Evolutionary conservation across 306 rosid species (phyloP).

Genomic region (Crataegus laevigata): DNA sequence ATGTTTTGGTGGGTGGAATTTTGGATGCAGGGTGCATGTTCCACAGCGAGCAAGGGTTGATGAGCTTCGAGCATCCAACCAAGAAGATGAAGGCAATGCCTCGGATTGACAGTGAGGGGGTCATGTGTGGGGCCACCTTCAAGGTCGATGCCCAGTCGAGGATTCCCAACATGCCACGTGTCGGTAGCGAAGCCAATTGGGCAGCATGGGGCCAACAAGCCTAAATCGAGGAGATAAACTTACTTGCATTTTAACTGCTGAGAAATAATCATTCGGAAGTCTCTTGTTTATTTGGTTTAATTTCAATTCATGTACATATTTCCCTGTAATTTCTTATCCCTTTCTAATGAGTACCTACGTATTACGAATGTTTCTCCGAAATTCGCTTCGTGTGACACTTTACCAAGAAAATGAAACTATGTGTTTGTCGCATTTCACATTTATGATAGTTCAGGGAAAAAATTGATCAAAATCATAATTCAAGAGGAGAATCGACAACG

Average conservation of each 20-base stretch:
- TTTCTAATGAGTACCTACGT: background rate
- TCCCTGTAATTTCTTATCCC: background rate
- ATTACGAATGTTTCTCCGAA: background rate
- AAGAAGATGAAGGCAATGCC: constrained; percentile 95
- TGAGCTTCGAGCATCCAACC: constrained; percentile 80
- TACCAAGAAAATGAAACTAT: background rate
- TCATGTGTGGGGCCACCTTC: constrained; percentile 91
- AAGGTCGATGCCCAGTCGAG: constrained; percentile 73
- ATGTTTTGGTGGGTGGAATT: background rate
- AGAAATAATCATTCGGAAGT: background rate
- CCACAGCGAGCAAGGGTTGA: constrained; percentile 70
- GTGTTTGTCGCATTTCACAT: too few species aligned
- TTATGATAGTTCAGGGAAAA: too few species aligned
- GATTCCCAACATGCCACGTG: constrained; percentile 72
- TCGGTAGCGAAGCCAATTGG: constrained; percentile 97
- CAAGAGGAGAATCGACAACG: too few species aligned
- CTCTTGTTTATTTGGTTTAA: background rate
- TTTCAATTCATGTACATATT: background rate
- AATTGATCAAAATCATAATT: too few species aligned
- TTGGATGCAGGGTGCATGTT: constrained; percentile 75
- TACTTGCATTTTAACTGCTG: background rate
- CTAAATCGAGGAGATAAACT: background rate
- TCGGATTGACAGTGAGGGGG: constrained; percentile 83
- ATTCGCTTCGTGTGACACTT: background rate
- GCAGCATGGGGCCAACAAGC: constrained; percentile 52